Evolutionary conservation across 371 early-diverging fungal species (phyloP), one percentile per base, ranked within the genome.

Genomic region (Capniomyces stellatus): DNA sequence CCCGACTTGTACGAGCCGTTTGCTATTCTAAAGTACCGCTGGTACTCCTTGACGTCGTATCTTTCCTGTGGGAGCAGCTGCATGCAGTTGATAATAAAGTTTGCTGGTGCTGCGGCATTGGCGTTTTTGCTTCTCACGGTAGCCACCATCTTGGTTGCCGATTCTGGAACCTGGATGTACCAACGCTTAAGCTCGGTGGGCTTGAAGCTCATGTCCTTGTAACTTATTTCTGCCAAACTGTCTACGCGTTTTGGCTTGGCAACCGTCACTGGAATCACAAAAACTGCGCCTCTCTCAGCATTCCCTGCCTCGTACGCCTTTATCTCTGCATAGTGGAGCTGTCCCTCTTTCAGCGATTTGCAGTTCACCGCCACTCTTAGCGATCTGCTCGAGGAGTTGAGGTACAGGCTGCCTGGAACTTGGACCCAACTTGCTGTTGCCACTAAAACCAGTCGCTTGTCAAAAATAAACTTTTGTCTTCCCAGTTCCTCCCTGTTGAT

Each of bases 211-310:
- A 86, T 60, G 21, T 73, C 66, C 22, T 73, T 62, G 60, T 75
- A 81, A 27, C 64, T 63, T 48, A 73, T 61, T 43, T 48, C 62
- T 2, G 74, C 73, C 0, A 76, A 74, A 15, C 71, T 66, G 18
- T 59, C 55, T 19, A 76, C 64, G 22, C 61, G 58, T 19, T 69
- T 64, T 3, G 92, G 90, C 69, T 92, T 93, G 54, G 81, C 78
- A 19, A 95, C 85, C 2, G 89, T 86, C 27, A 95, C 77, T n/a
- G 93, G 93, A 29, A 95, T 67, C 47, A 70, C 71, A 71, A 91
- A 86, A 1, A 92, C 67, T 6, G 86, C 80, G 2, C 89, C 90
- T 28, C 79, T 79, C 19, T 75, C 79, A 31, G 82, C 75, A 55
- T 71, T 64, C 22, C 72, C 47, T 1, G 89, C 76, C 60, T 94